Evolutionary conservation across 768 basidiomycete genomes (phyloP), one percentile per base, ranked within the genome.

Genomic region (Podaxis pistillaris): DNA sequence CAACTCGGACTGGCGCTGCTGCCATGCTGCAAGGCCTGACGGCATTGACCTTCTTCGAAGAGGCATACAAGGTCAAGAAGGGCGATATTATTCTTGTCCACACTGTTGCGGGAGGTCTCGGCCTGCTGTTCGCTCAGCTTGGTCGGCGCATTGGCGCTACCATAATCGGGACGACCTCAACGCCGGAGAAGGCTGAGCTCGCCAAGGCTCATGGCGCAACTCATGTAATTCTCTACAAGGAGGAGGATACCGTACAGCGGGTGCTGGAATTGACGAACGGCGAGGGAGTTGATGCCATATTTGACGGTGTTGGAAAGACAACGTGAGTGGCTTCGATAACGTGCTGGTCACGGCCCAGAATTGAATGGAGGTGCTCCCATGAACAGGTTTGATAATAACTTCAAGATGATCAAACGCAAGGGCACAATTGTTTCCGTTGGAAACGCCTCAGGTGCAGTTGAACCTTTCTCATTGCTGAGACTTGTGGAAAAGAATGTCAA

Each of bases 291-390:
- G 84, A 96, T 65, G 96, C 86, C 15, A 84, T 94, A 24, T 96
- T 90, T 69, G 96, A 99, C 69, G 96, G 96, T 30, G 94, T 99
- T n/a, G 96, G 96, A 1, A 96, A 92, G 78, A 91, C 94, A 72
- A 98, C 95, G 84, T 96, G 75, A 62, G 90, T 80, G 22, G 38
- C 15, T 9, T 30, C 36, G 24, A 60, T 11, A 15, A 56, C 40
- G n/a, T 22, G n/a, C 33, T 36, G 17, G 41, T 33, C n/a, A 53
- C 51, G 19, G n/a, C 37, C 7, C 28, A 12, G 52, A 19, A 24
- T 22, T 60, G 17, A 58, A 28, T 9, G 22, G 17, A 5, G 19
- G n/a, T 55, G 13, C 24, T 28, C 41, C n/a, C 26, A 30, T 47
- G 19, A 47, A 13, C 66, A 91, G 90, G 4, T 91, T 90, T 71